Conservation (phyloP, 208 protist genomes). For the Strigomonas culicis region DNA sequence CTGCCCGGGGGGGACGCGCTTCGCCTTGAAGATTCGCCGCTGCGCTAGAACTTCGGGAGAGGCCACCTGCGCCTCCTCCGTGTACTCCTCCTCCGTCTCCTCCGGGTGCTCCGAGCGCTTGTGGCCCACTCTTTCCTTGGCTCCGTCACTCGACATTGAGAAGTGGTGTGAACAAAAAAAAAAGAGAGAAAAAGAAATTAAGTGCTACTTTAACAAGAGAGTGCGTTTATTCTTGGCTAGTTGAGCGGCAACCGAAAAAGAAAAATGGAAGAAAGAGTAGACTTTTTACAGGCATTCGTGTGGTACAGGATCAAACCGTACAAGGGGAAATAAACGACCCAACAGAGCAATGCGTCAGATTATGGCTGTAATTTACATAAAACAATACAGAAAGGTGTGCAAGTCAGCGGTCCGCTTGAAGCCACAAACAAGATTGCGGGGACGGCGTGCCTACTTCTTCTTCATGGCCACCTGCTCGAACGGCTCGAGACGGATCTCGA, state of each 20-base stretch:
- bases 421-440: slow-evolving; percentile 48
- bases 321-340: too few species aligned
- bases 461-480: slow-evolving; percentile 48
- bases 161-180: background rate
- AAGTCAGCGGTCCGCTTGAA: too few species aligned
- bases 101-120: background rate
- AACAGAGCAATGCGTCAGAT: too few species aligned
- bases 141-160: background rate
- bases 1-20: background rate
- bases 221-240: too few species aligned
- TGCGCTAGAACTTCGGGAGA: background rate
- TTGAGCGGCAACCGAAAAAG: background rate
- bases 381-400: too few species aligned
- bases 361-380: too few species aligned
- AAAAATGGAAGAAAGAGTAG: background rate
- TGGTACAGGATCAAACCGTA: too few species aligned
- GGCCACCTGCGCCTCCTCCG: background rate
- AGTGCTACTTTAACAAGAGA: too few species aligned
- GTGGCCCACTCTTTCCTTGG: background rate
- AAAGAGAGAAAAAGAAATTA: slow-evolving; percentile 5
- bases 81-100: background rate
- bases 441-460: background rate
- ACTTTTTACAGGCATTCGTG: too few species aligned
- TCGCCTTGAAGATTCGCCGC: slow-evolving; percentile 1
- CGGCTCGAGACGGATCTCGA: slow-evolving; percentile 24